Base-by-base conservation (phyloP, 805 yeast species). In the Pachysolen tannophilus region DNA sequence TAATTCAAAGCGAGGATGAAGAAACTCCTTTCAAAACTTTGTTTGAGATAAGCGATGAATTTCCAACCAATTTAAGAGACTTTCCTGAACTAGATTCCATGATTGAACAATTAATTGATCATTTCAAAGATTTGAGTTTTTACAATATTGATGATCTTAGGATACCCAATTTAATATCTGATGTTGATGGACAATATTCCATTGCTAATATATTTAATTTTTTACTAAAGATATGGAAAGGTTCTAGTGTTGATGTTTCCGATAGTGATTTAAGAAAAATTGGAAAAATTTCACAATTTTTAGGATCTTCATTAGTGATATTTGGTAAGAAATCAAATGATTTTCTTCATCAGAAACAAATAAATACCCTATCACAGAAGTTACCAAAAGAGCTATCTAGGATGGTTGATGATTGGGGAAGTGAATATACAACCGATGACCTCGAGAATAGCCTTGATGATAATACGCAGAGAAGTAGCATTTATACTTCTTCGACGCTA, bases 1-100 rank as follows among this genome's bases (percentile, higher is more conserved):
- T 38, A 20, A 11, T 33, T 3, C 10, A 34, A 11, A 34, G 20
- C 21, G 32, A 27, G 32, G 32, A 34, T 34, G 23, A 16, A 7
- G 32, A 7, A 25, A 44, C 47, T 3, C 38, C 35, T 6, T 26
- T 30, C 14, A 32, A 44, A 16, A 50, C 54, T 7, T 24, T 35
- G 14, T 34, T 32, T 11, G 28, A 30, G 10, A 9, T n/a, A 5
- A 9, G 30, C 21, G 14, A 16, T 14, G 19, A 28, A 14, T 11
- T 18, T 25, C 15, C 36, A 15, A 3, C 11, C 13, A 10, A 20
- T n/a, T 30, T 56, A 3, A 26, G 34, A 3, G 52, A 54, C 19
- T 30, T 52, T 7, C 39, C 34, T 2, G 65, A 60, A 34, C 35
- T 61, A 17, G 61, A 59, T 33, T 47, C 53, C 11, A 60, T 61